These are phyloP conservation scores for Cladophialophora psammophila DNA, from an alignment of 2,329 filamentous ascomycete species.

Conservation along the genomic window DNA sequence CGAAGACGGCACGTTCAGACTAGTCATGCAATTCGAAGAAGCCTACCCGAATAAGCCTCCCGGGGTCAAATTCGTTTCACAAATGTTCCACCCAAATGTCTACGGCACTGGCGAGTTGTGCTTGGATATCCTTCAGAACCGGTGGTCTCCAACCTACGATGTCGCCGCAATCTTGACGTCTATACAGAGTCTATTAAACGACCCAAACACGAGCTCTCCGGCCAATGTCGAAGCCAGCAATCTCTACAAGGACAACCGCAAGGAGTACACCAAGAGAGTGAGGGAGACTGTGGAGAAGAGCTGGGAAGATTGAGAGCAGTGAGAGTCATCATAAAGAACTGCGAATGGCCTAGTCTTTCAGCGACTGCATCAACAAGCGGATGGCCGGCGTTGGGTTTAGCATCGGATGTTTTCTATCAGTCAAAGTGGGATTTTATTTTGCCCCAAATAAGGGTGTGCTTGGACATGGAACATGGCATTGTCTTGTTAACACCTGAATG, in stretches of 20 bases:
- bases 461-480: slow-evolving; percentile 3
- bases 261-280: slow-evolving; percentile 94
- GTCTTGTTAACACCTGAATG: neutral
- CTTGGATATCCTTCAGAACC: slow-evolving; percentile 94
- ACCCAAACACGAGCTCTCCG: slow-evolving; percentile 97
- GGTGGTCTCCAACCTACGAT: slow-evolving; percentile 98
- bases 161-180: slow-evolving; percentile 96
- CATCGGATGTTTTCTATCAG: neutral
- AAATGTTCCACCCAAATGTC: slow-evolving; percentile 99
- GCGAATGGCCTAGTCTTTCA: neutral
- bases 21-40: slow-evolving; percentile 99
- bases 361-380: slow-evolving; percentile 22
- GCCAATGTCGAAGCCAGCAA: slow-evolving; percentile 98
- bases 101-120: slow-evolving; percentile 97
- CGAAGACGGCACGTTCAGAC: slow-evolving; percentile 95
- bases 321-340: neutral
- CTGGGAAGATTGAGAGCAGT: slow-evolving; percentile 78
- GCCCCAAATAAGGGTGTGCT: neutral
- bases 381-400: slow-evolving; percentile 11
- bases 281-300: slow-evolving; percentile 98
- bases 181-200: slow-evolving; percentile 96
- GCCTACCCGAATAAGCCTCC: slow-evolving; percentile 99
- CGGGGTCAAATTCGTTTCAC: slow-evolving; percentile 96
- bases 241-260: slow-evolving; percentile 96
- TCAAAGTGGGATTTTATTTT: neutral